phyloP scores from a whole-genome alignment of 495 filamentous ascomycete species.

The Penicillium soppii region DNA sequence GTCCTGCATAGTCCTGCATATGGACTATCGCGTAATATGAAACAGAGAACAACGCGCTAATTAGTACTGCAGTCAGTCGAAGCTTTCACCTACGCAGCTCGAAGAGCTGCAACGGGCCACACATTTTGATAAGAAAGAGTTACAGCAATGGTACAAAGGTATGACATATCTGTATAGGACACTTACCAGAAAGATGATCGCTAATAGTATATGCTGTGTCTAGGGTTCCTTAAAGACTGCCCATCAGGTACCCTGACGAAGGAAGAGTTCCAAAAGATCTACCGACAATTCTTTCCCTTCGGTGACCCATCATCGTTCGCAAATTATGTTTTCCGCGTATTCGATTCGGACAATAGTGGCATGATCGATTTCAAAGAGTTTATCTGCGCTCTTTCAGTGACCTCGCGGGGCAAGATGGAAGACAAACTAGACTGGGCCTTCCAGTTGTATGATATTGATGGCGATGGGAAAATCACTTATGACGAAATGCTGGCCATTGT shows the following conservation, averaged over 20 bases:
- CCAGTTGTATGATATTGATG: slow-evolving; percentile 98
- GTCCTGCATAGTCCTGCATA: background rate
- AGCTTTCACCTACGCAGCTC: slow-evolving; percentile 93
- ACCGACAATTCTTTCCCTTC: slow-evolving; percentile 98
- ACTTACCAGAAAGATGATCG: background rate
- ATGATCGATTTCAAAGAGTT: slow-evolving; percentile 99
- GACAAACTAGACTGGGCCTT: slow-evolving; percentile 99
- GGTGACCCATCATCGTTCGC: slow-evolving; percentile 95
- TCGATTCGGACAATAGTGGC: slow-evolving; percentile 94
- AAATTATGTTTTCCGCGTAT: slow-evolving; percentile 99
- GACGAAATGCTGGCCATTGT: slow-evolving; percentile 99
- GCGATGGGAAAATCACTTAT: slow-evolving; percentile 97
- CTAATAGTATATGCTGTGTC: slow-evolving; percentile 4
- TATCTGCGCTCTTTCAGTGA: slow-evolving; percentile 97
- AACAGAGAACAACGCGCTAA: background rate
- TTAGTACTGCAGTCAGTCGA: slow-evolving; percentile 67
- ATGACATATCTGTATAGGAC: slow-evolving; percentile 13
- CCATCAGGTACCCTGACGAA: slow-evolving; percentile 95
- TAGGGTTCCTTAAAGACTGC: slow-evolving; percentile 98
- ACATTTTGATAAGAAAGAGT: slow-evolving; percentile 99
- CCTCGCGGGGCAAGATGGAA: slow-evolving; percentile 96
- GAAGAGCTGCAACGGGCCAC: slow-evolving; percentile 93
- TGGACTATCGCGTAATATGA: background rate
- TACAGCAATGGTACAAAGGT: slow-evolving; percentile 99
- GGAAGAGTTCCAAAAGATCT: slow-evolving; percentile 98